Conservation (phyloP, 108 stramenopile species). For the Skeletonema potamos region DNA sequence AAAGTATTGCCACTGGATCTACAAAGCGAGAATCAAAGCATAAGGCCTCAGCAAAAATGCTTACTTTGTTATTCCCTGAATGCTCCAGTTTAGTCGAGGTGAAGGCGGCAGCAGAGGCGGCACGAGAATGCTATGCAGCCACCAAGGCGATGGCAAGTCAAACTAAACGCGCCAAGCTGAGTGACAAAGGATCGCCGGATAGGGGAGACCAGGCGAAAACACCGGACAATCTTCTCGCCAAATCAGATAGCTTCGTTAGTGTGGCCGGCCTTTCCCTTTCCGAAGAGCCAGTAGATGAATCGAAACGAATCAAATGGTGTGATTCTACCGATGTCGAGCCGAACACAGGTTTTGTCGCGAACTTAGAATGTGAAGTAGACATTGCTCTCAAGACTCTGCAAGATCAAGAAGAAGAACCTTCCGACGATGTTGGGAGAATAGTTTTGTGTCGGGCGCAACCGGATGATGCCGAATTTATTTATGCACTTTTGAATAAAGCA, state of each 20-base stretch:
- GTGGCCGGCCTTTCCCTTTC: conserved; percentile 44
- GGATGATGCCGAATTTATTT: conserved; percentile 55
- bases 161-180: conserved; percentile 34
- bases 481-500: conserved; percentile 38
- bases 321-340: not conserved
- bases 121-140: conserved; percentile 70
- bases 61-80: conserved; percentile 79
- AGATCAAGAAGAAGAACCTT: conserved; percentile 63
- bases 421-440: conserved; percentile 60
- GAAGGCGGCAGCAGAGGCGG: conserved; percentile 82
- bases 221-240: not conserved
- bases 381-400: conserved; percentile 49
- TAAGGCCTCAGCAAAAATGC: conserved; percentile 75
- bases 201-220: not conserved
- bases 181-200: conserved; percentile 6
- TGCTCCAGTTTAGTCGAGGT: conserved; percentile 76
- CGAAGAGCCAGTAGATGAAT: conserved; percentile 13
- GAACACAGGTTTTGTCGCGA: not conserved
- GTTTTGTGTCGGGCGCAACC: conserved; percentile 55
- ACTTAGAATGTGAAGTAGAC: conserved; percentile 34
- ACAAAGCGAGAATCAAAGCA: conserved; percentile 85
- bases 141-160: conserved; percentile 43
- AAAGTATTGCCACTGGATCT: conserved; percentile 57
- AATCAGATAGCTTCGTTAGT: conserved; percentile 15
- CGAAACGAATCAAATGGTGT: conserved; percentile 22